Conservation (phyloP, 2,329 filamentous ascomycete genomes). For the Colletotrichum coccodes region DNA sequence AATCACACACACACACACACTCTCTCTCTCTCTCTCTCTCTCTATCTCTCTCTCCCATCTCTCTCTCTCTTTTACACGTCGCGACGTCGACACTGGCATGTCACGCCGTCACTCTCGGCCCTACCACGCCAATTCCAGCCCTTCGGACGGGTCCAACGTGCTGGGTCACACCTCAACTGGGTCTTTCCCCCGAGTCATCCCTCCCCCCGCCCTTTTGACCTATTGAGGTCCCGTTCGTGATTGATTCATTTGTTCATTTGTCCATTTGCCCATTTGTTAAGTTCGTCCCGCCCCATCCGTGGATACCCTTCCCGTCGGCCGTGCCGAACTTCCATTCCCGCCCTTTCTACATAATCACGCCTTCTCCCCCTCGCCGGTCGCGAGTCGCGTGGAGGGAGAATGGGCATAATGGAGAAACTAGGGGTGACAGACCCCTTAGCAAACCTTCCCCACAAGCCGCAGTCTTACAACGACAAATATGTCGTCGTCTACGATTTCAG, state of each 20-base stretch:
- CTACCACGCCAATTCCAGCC: not conserved
- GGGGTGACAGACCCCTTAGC: constrained; percentile 27
- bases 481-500: constrained; percentile 51
- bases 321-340: constrained; percentile 16
- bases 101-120: not conserved
- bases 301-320: constrained; percentile 21
- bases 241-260: not conserved
- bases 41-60: not conserved
- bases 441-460: constrained; percentile 22
- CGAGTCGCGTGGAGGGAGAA: constrained; percentile 17
- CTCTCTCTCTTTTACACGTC: not conserved
- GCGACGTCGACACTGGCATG: not conserved
- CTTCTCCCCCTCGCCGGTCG: constrained; percentile 4
- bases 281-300: constrained; percentile 13
- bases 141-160: constrained; percentile 16
- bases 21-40: not conserved
- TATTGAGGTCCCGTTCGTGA: not conserved
- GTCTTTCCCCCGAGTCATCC: constrained; percentile 2
- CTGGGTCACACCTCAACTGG: constrained; percentile 23
- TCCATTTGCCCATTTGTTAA: not conserved
- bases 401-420: constrained; percentile 31
- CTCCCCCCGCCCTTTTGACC: not conserved
- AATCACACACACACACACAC: too few relatives aligned
- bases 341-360: constrained; percentile 21
- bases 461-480: constrained; percentile 50